Percentiles rank a stretch among this genome's conserved stretches.
Conservation (phyloP, 2,329 filamentous ascomycete species). For the Akanthomyces dipterigenus region DNA sequence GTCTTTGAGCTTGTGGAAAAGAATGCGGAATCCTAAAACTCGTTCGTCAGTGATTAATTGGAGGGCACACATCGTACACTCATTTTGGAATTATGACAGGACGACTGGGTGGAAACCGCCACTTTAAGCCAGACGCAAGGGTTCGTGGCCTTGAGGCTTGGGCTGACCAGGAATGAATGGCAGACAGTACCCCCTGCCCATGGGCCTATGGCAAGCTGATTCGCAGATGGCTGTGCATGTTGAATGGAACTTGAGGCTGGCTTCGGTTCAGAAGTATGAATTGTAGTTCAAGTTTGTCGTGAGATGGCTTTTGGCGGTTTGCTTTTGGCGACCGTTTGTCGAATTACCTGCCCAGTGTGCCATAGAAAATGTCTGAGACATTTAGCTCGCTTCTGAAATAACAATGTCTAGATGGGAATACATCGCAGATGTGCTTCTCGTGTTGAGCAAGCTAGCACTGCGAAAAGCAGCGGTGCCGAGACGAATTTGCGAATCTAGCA, state of each 20-base stretch:
- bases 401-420: background rate
- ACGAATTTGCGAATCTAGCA: background rate
- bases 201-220: too few species aligned
- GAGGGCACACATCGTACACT: background rate
- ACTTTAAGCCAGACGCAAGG: background rate
- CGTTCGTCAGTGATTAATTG: background rate
- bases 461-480: background rate
- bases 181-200: too few species aligned
- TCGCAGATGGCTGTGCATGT: background rate
- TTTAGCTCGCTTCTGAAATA: background rate
- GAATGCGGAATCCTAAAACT: background rate
- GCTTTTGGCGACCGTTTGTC: background rate
- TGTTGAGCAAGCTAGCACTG: background rate
- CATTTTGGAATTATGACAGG: slow-evolving; percentile 1
- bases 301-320: background rate
- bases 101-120: background rate
- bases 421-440: background rate
- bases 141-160: background rate
- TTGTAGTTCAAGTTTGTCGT: background rate
- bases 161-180: background rate
- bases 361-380: background rate
- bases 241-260: background rate
- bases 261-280: too few species aligned
- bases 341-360: background rate
- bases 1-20: background rate